Percentiles rank a stretch among this genome's conserved stretches.
Evolutionary conservation across 2,329 filamentous ascomycete species (phyloP).

Genomic region (Talaromyces sp.): DNA sequence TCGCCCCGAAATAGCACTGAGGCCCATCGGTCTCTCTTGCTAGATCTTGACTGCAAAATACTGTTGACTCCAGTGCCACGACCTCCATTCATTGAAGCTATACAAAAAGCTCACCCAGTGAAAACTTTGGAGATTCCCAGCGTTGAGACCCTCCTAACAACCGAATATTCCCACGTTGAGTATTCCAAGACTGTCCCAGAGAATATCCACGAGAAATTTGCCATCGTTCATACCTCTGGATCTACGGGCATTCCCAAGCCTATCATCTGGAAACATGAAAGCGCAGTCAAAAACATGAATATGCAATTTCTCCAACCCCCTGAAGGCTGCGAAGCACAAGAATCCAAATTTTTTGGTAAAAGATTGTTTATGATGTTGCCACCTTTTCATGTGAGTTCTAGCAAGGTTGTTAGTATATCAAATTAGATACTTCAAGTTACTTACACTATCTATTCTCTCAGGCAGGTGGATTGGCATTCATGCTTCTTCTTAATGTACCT

Average conservation of each 20-base stretch:
- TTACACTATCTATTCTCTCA: not conserved
- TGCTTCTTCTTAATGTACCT: not conserved
- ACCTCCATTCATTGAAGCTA: conserved; percentile 19
- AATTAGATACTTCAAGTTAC: no score
- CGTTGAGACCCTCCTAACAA: conserved; percentile 32
- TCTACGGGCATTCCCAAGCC: not conserved
- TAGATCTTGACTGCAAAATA: conserved; percentile 30
- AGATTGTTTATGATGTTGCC: not conserved
- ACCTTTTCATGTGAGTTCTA: conserved; percentile 2
- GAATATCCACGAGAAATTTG: not conserved
- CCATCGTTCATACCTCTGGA: not conserved
- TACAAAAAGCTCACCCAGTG: conserved; percentile 28
- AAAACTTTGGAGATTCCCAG: conserved; percentile 28
- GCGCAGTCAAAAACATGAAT: not conserved
- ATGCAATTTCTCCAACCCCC: not conserved
- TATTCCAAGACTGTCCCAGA: not conserved
- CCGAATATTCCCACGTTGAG: not conserved
- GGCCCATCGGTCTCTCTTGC: conserved; percentile 38
- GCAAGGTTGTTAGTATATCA: no score
- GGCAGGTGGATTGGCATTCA: not conserved
- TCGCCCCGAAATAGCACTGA: conserved; percentile 43
- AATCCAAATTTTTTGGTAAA: not conserved
- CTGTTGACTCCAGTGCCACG: conserved; percentile 32
- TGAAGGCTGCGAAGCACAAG: not conserved
- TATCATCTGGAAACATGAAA: not conserved